These are phyloP conservation scores for Aspergillus biplanus DNA, from an alignment of 495 filamentous ascomycete species.

Conservation along the genomic window DNA sequence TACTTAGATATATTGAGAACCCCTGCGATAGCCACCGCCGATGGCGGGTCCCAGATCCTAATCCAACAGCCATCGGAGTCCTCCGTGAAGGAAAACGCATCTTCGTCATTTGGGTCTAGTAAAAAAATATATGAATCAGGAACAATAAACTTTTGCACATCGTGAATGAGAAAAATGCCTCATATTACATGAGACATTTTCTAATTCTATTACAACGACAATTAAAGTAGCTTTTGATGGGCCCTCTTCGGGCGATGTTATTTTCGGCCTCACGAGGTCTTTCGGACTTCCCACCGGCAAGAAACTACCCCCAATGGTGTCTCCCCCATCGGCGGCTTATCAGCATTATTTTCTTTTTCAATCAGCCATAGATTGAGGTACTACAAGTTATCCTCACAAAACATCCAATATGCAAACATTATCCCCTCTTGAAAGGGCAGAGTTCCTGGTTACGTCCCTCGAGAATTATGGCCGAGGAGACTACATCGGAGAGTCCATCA, in stretches of 20 bases:
- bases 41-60: too few species aligned
- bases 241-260: neutral
- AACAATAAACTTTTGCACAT: too few species aligned
- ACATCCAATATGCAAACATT: slow-evolving; percentile 13
- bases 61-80: too few species aligned
- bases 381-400: neutral
- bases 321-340: neutral
- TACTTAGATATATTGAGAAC: too few species aligned
- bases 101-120: too few species aligned
- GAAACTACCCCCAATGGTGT: neutral
- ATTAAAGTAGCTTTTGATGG: neutral
- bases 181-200: neutral
- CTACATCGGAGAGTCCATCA: slow-evolving; percentile 49
- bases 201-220: neutral
- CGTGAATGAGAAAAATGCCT: neutral
- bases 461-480: slow-evolving; percentile 40
- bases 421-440: slow-evolving; percentile 23
- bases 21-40: too few species aligned
- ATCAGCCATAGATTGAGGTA: neutral
- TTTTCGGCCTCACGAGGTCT: neutral
- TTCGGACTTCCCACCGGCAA: neutral
- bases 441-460: slow-evolving; percentile 29
- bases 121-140: too few species aligned
- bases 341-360: neutral
- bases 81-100: too few species aligned